A percentile compares a stretch with the other conserved stretches of the same genome.
phyloP scores from a whole-genome alignment of 2,329 filamentous ascomycete genomes.

The Fusarium sp. region DNA sequence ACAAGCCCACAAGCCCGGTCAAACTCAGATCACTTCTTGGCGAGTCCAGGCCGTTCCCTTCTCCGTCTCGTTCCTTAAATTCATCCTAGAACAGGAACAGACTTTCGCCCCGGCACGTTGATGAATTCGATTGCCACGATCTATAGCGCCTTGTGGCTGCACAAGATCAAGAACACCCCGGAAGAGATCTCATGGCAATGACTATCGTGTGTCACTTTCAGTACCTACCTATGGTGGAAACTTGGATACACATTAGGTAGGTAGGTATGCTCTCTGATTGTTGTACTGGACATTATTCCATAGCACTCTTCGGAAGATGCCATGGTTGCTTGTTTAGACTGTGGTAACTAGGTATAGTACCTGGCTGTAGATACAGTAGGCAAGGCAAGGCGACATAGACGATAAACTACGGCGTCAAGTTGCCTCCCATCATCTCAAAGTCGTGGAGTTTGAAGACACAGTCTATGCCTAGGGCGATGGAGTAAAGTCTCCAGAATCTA shows the following conservation, averaged over 20 bases:
- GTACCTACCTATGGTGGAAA: neutral
- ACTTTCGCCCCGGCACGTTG: constrained; percentile 24
- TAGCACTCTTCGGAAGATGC: neutral
- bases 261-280: neutral
- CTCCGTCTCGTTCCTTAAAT: neutral
- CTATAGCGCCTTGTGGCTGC: constrained; percentile 1
- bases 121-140: constrained; percentile 24
- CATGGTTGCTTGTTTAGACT: neutral
- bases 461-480: constrained; percentile 1
- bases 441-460: constrained; percentile 6
- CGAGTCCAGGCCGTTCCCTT: constrained; percentile 28
- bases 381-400: neutral
- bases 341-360: neutral
- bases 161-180: neutral
- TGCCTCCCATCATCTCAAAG: neutral
- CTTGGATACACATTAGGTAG: too few species aligned
- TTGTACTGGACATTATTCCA: neutral
- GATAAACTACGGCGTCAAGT: constrained; percentile 8
- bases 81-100: constrained; percentile 20
- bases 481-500: constrained; percentile 5
- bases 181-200: neutral
- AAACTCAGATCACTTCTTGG: constrained; percentile 17
- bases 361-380: neutral
- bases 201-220: neutral
- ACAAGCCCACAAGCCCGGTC: constrained; percentile 15